Base-by-base conservation (phyloP, 805 yeast species). In the Candida pseudofarinosa region DNA sequence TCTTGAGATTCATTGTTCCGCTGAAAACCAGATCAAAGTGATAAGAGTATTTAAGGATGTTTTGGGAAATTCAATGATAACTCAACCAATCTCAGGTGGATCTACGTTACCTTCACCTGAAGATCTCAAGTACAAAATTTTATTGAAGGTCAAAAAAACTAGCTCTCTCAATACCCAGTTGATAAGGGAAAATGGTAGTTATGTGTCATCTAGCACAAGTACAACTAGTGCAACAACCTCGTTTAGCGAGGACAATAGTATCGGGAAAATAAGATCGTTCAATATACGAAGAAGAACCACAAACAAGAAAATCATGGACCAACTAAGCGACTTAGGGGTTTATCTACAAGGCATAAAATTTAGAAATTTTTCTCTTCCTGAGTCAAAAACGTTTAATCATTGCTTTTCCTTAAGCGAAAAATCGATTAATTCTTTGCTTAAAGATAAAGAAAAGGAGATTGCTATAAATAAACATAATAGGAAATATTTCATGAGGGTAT, bases 341-440 rank as follows among this genome's bases (percentile, higher is more conserved):
- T 88, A 87, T 54, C 58, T 85, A 4, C 78, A 81, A 47, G 97
- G 97, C 0, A 54, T 79, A 19, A 88, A 83, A 53, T 91, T 85
- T 54, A 72, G 86, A 28, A 88, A 88, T 58, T 88, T 89, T 52
- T 82, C 96, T 0, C 65, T 88, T 19, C 95, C 96, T 0, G 95
- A 85, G 52, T 86, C 96, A 0, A 88, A 89, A 54, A 75, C 86
- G 0, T 65, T 60, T 43, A 85, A 85, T 50, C 98, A 89, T 59
- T 80, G 90, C 41, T 93, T 90, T 57, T 89, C 97, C 1, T 77
- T 93, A 47, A 83, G 85, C 47, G 98, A 93, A 54, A 80, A 85
- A 41, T 67, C 80, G 1, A 62, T 87, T 33, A 76, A 76, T 37
- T 66, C 77, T 6, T 76, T 90, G 78, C 57, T 80, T 30, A 82